Evolutionary conservation across 2,329 filamentous ascomycete genomes (phyloP).

Genomic region (Juglanconis juglandina): DNA sequence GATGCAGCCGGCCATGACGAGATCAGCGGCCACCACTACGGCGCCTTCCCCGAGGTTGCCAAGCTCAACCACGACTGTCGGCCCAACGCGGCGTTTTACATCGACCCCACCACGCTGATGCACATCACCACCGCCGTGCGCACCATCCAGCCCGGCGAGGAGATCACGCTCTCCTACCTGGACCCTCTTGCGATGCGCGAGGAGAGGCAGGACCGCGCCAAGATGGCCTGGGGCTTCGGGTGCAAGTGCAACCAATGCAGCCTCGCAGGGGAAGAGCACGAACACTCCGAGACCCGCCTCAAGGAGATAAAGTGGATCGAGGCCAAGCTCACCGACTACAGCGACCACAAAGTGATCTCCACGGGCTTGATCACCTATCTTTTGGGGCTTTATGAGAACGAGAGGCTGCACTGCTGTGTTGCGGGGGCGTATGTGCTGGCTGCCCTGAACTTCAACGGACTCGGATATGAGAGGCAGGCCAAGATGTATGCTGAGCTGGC

Average conservation of each 20-base stretch:
- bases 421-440: slow-evolving; percentile 34
- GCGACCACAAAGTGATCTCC: slow-evolving; percentile 21
- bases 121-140: slow-evolving; percentile 35
- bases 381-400: slow-evolving; percentile 30
- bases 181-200: slow-evolving; percentile 24
- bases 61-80: slow-evolving; percentile 38
- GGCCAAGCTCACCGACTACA: slow-evolving; percentile 23
- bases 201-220: slow-evolving; percentile 30
- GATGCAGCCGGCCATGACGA: slow-evolving; percentile 18
- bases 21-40: slow-evolving; percentile 28
- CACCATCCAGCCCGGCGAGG: slow-evolving; percentile 33
- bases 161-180: slow-evolving; percentile 37
- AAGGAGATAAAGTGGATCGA: slow-evolving; percentile 27
- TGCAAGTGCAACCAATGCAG: slow-evolving; percentile 33
- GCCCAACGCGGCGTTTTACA: slow-evolving; percentile 35
- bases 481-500: slow-evolving; percentile 30
- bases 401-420: slow-evolving; percentile 31
- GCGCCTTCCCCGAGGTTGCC: slow-evolving; percentile 32
- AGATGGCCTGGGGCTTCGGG: slow-evolving; percentile 32
- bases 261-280: slow-evolving; percentile 16
- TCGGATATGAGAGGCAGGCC: slow-evolving; percentile 31
- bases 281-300: slow-evolving; percentile 31
- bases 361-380: slow-evolving; percentile 28
- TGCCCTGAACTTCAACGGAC: slow-evolving; percentile 36
- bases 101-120: slow-evolving; percentile 31